Percentiles rank a stretch among this genome's conserved stretches.
Evolutionary conservation across 2,329 filamentous ascomycete genomes (phyloP).

Genomic region (Helotiales sp.): DNA sequence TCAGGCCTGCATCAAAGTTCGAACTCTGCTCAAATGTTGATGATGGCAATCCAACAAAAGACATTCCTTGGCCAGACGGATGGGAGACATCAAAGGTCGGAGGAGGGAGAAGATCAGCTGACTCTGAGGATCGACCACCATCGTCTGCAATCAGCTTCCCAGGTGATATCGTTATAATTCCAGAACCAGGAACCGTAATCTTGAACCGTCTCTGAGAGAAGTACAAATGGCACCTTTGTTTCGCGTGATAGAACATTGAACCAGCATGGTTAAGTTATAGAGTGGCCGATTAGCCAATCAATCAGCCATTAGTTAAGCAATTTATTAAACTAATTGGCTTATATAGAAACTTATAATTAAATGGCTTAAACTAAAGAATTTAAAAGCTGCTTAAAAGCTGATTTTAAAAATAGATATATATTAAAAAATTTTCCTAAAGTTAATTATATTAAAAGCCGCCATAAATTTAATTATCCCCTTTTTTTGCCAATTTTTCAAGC

Average conservation of each 20-base stretch:
- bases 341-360: too few species aligned
- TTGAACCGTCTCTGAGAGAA: neutral
- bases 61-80: neutral
- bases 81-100: neutral
- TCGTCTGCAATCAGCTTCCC: slow-evolving; percentile 3
- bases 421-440: too few species aligned
- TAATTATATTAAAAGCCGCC: too few species aligned
- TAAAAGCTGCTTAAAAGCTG: too few species aligned
- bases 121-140: neutral
- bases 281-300: too few species aligned
- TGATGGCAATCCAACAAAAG: neutral
- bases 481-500: too few species aligned
- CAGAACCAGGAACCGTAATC: slow-evolving; percentile 22
- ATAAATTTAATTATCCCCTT: too few species aligned
- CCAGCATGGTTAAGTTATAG: slow-evolving; percentile 31
- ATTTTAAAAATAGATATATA: too few species aligned
- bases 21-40: neutral
- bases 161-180: slow-evolving; percentile 25
- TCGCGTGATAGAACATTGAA: neutral
- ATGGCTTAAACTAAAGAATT: too few species aligned
- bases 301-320: too few species aligned
- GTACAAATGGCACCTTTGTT: neutral
- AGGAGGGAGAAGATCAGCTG: neutral
- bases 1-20: neutral
- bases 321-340: too few species aligned